Evolutionary conservation across 2,329 filamentous ascomycete genomes (phyloP).

Genomic region (Exophiala viscosa): DNA sequence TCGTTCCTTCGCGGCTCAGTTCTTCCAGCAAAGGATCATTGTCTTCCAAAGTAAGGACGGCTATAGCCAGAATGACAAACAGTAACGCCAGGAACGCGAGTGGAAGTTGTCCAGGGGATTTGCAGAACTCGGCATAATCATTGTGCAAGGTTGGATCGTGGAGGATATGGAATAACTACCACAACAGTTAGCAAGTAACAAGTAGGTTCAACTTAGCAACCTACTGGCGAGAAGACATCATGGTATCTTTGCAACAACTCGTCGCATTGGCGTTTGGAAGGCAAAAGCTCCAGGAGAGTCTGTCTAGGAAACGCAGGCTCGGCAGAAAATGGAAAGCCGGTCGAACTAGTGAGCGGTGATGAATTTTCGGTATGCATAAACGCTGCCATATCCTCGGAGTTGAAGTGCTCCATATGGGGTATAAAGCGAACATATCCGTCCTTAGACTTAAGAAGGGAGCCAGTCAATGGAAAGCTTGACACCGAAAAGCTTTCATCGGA

Average conservation of each 20-base stretch:
- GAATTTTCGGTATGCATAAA: neutral
- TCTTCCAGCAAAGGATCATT: constrained; percentile 37
- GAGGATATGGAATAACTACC: constrained; percentile 39
- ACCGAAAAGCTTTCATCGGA: constrained; percentile 29
- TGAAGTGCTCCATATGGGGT: constrained; percentile 12
- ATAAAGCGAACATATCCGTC: constrained; percentile 31
- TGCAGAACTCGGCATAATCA: constrained; percentile 38
- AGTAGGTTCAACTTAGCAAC: constrained; percentile 10
- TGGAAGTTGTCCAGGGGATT: constrained; percentile 35
- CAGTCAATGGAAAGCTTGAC: constrained; percentile 27
- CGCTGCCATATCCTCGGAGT: neutral
- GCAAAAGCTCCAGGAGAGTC: constrained; percentile 34
- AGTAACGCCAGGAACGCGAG: constrained; percentile 39
- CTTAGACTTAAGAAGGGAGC: constrained; percentile 30
- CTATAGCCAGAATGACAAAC: constrained; percentile 39
- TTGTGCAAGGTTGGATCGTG: constrained; percentile 41
- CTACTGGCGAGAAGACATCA: constrained; percentile 38
- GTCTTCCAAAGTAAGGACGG: constrained; percentile 37
- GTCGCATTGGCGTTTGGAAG: constrained; percentile 37
- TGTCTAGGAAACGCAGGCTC: constrained; percentile 29
- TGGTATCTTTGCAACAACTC: constrained; percentile 37
- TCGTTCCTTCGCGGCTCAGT: constrained; percentile 36
- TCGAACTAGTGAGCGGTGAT: neutral
- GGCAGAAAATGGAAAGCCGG: constrained; percentile 31
- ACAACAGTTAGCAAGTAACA: neutral